Conservation (phyloP, 2,329 filamentous ascomycete genomes). For the Rutstroemia sp. region DNA sequence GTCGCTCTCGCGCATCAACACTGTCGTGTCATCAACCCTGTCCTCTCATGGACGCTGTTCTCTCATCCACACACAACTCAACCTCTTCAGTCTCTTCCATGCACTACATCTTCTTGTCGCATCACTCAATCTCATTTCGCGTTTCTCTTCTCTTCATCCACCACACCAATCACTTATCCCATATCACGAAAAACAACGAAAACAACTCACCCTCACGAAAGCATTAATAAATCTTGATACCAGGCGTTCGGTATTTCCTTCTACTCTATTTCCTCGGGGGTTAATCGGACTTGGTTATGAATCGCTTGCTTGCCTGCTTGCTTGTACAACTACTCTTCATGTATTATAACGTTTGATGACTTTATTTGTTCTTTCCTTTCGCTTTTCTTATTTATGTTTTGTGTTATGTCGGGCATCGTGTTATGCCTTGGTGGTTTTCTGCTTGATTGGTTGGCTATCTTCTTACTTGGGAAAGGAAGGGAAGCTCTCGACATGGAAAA, state of each 20-base stretch:
- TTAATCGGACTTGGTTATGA: too few relatives aligned
- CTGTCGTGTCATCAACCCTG: neutral
- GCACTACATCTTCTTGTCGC: neutral
- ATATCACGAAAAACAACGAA: neutral
- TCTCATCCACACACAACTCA: neutral
- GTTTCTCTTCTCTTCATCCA: neutral
- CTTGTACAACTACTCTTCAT: neutral
- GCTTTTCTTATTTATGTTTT: neutral
- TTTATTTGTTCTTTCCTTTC: neutral
- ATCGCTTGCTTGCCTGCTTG: neutral
- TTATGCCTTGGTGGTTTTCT: too few relatives aligned
- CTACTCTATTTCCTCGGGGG: neutral
- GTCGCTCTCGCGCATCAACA: neutral
- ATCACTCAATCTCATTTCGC: neutral
- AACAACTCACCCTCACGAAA: neutral
- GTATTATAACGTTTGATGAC: neutral
- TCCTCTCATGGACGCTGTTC: constrained; percentile 10
- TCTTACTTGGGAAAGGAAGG: too few relatives aligned
- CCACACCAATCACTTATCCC: neutral
- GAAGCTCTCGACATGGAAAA: too few relatives aligned
- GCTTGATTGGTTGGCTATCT: too few relatives aligned
- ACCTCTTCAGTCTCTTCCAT: constrained; percentile 7
- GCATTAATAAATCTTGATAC: neutral
- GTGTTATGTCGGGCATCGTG: too few relatives aligned
- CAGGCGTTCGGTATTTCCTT: neutral